Base-by-base conservation (phyloP, 768 basidiomycete species). In the Suillus bovinus region DNA sequence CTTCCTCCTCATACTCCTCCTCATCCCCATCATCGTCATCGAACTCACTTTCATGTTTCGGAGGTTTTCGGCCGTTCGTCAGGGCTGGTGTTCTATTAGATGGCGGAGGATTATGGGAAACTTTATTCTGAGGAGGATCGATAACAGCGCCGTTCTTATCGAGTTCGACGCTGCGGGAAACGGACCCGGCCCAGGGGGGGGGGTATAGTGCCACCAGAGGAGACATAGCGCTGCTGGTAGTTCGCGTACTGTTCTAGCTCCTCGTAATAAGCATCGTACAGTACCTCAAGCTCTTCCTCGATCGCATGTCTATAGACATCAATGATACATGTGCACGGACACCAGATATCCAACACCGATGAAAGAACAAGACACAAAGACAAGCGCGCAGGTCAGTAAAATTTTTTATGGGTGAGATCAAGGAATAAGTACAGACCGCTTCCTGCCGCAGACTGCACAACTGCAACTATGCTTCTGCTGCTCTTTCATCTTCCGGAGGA, bases 251-350 rank as follows among this genome's bases (percentile, higher is more conserved):
- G 89, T 85, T 97, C 94, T 83, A 99, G 90, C 85, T 99, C 96
- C 78, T 97, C 94, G 87, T 98, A 99, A 86, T 99, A 99, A 82
- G 96, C 95, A 86, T 98, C 96, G 86, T 99, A 99, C 80, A 99
- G 89, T 82, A 95, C 93, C 84, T 99, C 94, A 78, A 99, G 91
- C 84, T 99, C 97, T 81, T 96, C 93, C 83, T 99, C 97, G 82
- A 99, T 98, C 66, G 96, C 96, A 81, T 91, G 90, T 70, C 93
- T 96, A 72, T 69, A 67, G 50, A 58, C 63, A 67, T 59, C 64
- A 66, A 61, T 57, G 52, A 70, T 53, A 36, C 62, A 66, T 59
- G 54, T 63, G 61, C 46, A 56, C 59, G 61, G 38, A 62, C 58
- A 64, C 29, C 63, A 54, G 47, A 29, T 42, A 53, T 46, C 34